Evolutionary conservation across 163 green algal genomes (phyloP).

Genomic region (Scenedesmus sp.): DNA sequence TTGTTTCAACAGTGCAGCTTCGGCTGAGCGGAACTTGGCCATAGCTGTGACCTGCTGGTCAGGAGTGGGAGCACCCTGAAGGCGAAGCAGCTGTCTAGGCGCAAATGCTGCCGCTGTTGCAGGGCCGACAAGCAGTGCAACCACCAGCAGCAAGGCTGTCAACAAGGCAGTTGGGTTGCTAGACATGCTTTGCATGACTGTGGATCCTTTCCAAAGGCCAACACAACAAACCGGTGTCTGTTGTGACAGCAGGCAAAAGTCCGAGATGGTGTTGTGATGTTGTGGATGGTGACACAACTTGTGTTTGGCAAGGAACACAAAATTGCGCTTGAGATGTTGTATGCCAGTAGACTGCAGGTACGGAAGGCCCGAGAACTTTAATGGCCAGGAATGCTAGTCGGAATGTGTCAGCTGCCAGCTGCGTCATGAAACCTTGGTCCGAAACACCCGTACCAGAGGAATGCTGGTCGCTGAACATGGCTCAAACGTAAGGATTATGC

Average conservation of each 20-base stretch:
- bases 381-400: neutral
- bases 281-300: neutral
- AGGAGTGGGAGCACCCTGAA: neutral
- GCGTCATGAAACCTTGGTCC: slow-evolving; percentile 7
- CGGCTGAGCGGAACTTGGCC: neutral
- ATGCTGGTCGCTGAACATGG: neutral
- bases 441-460: neutral
- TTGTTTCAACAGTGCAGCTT: neutral
- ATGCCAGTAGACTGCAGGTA: neutral
- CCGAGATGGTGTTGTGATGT: neutral
- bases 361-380: neutral
- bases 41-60: neutral
- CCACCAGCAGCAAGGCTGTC: neutral
- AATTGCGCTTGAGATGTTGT: neutral
- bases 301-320: no score
- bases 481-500: neutral
- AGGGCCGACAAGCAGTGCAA: neutral
- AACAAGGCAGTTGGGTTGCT: neutral
- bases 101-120: neutral
- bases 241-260: neutral
- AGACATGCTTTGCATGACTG: neutral
- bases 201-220: neutral
- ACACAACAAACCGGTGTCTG: no score
- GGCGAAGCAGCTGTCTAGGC: neutral
- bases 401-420: neutral